Evolutionary conservation across 116 monocot species (phyloP).

Genomic region (Iris pallida): DNA sequence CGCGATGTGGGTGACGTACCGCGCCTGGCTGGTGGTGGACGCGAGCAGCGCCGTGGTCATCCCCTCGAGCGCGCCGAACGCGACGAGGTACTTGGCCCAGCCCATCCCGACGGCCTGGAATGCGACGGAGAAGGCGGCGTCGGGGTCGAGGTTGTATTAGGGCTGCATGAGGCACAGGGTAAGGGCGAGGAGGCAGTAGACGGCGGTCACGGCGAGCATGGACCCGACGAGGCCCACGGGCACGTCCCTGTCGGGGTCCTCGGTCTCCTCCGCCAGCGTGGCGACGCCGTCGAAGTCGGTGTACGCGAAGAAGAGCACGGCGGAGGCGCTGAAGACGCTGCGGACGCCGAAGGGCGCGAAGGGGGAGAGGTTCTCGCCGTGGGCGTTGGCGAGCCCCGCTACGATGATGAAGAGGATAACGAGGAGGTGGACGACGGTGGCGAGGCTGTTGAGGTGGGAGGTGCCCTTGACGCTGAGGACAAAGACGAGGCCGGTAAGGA

Average conservation of each 20-base stretch:
- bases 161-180: constrained; percentile 71
- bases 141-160: constrained; percentile 30
- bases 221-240: constrained; percentile 75
- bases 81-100: constrained; percentile 89
- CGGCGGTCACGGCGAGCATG: constrained; percentile 48
- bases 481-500: too few relatives aligned
- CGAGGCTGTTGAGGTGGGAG: constrained; percentile 80
- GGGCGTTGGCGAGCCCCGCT: constrained; percentile 65
- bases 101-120: constrained; percentile 65
- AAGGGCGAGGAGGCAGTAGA: constrained; percentile 56
- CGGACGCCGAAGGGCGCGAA: too few relatives aligned
- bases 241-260: constrained; percentile 65
- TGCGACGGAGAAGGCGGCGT: constrained; percentile 76
- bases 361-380: constrained; percentile 35
- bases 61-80: constrained; percentile 80
- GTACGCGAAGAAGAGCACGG: constrained; percentile 91
- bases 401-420: constrained; percentile 71
- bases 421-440: constrained; percentile 57
- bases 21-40: constrained; percentile 58
- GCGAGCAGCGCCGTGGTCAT: constrained; percentile 83
- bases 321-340: constrained; percentile 66
- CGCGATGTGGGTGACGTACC: constrained; percentile 80
- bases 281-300: constrained; percentile 80
- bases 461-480: constrained; percentile 58
- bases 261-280: constrained; percentile 92